phyloP scores from a whole-genome alignment of 2,329 filamentous ascomycete genomes.

The Ceratocystis papillata region DNA sequence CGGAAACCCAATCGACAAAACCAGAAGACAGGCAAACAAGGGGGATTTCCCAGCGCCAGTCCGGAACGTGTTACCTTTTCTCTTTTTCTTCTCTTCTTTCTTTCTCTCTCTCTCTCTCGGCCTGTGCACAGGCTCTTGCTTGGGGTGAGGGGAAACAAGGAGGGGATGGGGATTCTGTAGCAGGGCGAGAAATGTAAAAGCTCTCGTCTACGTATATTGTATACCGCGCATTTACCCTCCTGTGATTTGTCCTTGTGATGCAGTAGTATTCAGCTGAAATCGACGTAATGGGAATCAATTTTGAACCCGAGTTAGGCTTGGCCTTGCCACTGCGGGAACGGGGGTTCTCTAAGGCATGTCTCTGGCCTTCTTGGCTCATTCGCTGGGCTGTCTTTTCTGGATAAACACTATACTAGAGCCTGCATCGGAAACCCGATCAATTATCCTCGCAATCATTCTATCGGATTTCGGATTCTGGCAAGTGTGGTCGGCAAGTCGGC shows the following conservation, averaged over 20 bases:
- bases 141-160: neutral
- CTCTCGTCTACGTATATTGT: neutral
- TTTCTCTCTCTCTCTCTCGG: neutral
- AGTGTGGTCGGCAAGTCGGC: neutral
- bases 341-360: neutral
- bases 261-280: neutral
- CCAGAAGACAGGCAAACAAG: neutral
- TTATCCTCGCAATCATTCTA: neutral
- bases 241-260: neutral
- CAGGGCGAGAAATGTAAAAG: neutral
- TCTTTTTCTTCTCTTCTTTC: neutral
- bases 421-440: neutral
- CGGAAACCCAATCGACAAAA: too few species aligned
- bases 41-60: neutral
- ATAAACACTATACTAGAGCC: neutral
- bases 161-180: neutral
- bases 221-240: neutral
- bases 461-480: neutral
- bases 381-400: neutral
- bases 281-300: neutral
- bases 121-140: neutral
- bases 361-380: neutral
- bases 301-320: neutral
- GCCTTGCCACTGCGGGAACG: neutral
- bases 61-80: conserved; percentile 1